phyloP scores from a whole-genome alignment of 164 flowering plant genomes.

The Liquidambar formosana region DNA sequence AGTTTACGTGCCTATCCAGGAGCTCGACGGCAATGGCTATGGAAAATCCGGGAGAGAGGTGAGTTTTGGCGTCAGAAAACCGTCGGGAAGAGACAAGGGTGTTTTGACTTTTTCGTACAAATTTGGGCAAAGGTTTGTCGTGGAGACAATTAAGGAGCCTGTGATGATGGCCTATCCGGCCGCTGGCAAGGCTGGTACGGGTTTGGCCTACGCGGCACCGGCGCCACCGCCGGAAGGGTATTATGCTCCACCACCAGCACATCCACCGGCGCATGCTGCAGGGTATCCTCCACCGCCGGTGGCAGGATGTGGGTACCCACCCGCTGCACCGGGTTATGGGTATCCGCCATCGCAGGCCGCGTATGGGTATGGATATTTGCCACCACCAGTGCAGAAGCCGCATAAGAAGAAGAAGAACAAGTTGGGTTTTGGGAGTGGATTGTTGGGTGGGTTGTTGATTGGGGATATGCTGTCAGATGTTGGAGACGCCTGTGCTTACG shows the following conservation, averaged over 20 bases:
- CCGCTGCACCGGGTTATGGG: constrained; percentile 7
- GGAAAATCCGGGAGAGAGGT: not conserved
- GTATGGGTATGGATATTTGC: no score
- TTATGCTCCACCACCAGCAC: not conserved
- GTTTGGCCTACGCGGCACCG: not conserved
- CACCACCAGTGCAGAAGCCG: constrained; percentile 11
- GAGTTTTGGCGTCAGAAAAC: constrained; percentile 7
- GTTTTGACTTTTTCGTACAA: constrained; percentile 15
- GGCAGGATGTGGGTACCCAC: constrained; percentile 15
- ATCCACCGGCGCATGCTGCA: not conserved
- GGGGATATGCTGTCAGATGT: constrained; percentile 34
- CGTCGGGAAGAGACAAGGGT: constrained; percentile 13
- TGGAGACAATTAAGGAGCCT: constrained; percentile 16
- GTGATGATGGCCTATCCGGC: constrained; percentile 19
- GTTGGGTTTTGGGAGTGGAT: constrained; percentile 37
- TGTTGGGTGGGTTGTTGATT: constrained; percentile 37
- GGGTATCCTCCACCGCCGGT: constrained; percentile 22
- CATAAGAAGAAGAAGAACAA: constrained; percentile 23
- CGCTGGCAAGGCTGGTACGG: not conserved
- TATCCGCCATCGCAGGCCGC: constrained; percentile 6
- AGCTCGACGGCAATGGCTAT: constrained; percentile 17
- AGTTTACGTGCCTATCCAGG: constrained; percentile 33
- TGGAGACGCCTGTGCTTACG: constrained; percentile 17
- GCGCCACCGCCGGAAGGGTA: not conserved
- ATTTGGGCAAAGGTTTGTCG: constrained; percentile 21